Conservation (phyloP, 2,329 filamentous ascomycete species). For the Cladophialophora chaetospira region DNA sequence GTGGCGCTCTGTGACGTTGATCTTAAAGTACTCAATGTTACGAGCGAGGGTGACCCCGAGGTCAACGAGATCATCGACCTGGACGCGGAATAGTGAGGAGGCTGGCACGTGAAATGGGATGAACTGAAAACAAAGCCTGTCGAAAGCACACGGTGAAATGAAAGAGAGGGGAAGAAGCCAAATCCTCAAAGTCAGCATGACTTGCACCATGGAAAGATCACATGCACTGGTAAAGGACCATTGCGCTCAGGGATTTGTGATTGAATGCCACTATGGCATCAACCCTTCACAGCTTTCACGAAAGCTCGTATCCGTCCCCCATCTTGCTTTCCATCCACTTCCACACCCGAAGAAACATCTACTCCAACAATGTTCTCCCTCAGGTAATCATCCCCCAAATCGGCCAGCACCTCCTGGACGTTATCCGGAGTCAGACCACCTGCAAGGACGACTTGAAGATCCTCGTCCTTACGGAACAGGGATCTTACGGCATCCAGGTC, state of each 20-base stretch:
- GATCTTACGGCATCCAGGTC: constrained; percentile 70
- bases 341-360: constrained; percentile 93
- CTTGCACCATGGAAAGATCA: too few relatives aligned
- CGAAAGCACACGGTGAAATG: constrained; percentile 39
- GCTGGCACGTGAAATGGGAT: not conserved
- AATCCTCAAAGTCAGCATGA: too few relatives aligned
- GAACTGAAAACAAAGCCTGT: constrained; percentile 36
- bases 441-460: constrained; percentile 77
- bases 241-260: not conserved
- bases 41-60: too few relatives aligned
- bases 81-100: not conserved
- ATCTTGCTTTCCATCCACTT: constrained; percentile 78
- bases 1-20: not conserved
- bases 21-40: not conserved
- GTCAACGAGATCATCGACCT: too few relatives aligned
- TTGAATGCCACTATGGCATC: not conserved
- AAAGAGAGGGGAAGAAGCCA: too few relatives aligned
- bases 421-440: constrained; percentile 83
- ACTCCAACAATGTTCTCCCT: constrained; percentile 72
- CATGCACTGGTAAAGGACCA: not conserved
- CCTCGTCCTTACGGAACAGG: constrained; percentile 66
- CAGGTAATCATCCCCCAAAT: constrained; percentile 56
- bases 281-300: constrained; percentile 69
- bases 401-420: constrained; percentile 65
- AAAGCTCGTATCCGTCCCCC: constrained; percentile 79